Evolutionary conservation across 208 protist genomes (phyloP).

Genomic region (Wallacemonas sp.): DNA sequence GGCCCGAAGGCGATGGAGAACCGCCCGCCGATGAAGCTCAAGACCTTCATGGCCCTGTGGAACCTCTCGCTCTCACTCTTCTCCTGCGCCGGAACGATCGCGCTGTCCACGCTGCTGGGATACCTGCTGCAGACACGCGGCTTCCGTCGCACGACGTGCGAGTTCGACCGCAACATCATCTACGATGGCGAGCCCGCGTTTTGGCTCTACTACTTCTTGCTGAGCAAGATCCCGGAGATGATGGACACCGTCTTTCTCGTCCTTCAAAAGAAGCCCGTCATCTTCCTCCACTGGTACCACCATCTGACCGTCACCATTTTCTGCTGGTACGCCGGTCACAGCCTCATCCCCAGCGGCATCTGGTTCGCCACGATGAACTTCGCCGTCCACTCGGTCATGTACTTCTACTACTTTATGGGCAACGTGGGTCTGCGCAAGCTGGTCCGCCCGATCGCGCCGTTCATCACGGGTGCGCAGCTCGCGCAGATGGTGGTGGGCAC

Average conservation of each 20-base stretch:
- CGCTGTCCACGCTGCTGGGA: conserved; percentile 28
- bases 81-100: conserved; percentile 46
- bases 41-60: conserved; percentile 64
- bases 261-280: conserved; percentile 83
- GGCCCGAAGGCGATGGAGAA: conserved; percentile 65
- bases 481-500: conserved; percentile 93
- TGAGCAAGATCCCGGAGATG: conserved; percentile 90
- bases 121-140: conserved; percentile 34
- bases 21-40: conserved; percentile 49
- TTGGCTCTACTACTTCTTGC: conserved; percentile 68
- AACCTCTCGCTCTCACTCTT: conserved; percentile 82
- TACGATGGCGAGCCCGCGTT: conserved; percentile 51
- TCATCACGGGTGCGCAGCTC: conserved; percentile 86
- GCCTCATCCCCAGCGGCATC: conserved; percentile 50
- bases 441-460: conserved; percentile 73
- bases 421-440: conserved; percentile 46
- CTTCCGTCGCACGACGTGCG: conserved; percentile 53
- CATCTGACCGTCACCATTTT: conserved; percentile 91
- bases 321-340: conserved; percentile 84
- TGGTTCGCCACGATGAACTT: conserved; percentile 94
- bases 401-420: conserved; percentile 94
- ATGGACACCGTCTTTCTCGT: conserved; percentile 87
- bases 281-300: conserved; percentile 94
- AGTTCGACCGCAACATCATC: conserved; percentile 35
- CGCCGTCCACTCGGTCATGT: conserved; percentile 94